These are phyloP conservation scores for Thalassiosira profunda DNA, from an alignment of 108 stramenopile genomes.

Conservation along the genomic window DNA sequence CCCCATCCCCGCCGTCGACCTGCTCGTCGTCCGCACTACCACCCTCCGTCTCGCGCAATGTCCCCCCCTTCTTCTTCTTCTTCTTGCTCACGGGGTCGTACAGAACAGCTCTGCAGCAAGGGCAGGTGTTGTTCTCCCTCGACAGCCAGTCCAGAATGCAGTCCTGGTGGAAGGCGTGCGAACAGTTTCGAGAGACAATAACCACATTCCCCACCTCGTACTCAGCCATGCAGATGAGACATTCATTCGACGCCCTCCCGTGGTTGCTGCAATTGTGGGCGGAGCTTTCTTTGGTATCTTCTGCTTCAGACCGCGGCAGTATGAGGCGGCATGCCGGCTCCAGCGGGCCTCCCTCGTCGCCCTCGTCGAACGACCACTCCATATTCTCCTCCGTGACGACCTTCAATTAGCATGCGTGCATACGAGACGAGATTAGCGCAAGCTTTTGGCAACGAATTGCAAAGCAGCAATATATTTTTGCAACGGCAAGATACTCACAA, in stretches of 20 bases:
- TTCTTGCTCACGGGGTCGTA: not conserved
- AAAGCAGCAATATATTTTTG: not conserved
- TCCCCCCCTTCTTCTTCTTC: not conserved
- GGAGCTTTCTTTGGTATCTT: not conserved
- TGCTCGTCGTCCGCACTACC: no score
- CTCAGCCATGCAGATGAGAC: slow-evolving; percentile 44
- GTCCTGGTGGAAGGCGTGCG: slow-evolving; percentile 53
- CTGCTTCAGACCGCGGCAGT: no score
- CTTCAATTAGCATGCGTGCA: not conserved
- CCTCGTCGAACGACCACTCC: slow-evolving; percentile 9
- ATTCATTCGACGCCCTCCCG: slow-evolving; percentile 16
- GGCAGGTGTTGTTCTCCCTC: slow-evolving; percentile 2
- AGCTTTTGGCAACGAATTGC: not conserved
- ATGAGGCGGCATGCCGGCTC: slow-evolving; percentile 8
- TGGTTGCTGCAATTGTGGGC: not conserved
- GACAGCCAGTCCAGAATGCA: slow-evolving; percentile 56
- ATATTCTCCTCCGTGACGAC: slow-evolving; percentile 17
- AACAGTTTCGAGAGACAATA: slow-evolving; percentile 39
- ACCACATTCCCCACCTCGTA: slow-evolving; percentile 33
- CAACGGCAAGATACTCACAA: not conserved
- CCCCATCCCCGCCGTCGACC: no score
- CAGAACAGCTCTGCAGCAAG: not conserved
- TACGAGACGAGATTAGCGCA: not conserved
- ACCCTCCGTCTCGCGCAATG: not conserved
- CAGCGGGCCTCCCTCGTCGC: not conserved